Evolutionary conservation across 176 grass and related monocot genomes (phyloP).

Genomic region (Phoenix dactylifera): DNA sequence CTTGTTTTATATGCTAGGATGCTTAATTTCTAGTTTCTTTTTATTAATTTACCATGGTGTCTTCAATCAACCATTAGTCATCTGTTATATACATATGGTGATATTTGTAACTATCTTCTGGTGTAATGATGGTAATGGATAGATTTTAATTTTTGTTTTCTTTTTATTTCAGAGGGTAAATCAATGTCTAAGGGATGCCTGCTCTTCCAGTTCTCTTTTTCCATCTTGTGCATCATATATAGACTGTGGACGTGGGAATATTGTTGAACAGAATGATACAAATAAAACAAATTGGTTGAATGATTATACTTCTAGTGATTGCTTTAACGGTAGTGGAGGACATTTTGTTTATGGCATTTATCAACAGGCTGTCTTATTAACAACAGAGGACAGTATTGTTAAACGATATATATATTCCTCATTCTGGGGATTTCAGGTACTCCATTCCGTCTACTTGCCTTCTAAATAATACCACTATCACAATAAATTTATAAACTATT

Average conservation of each 20-base stretch:
- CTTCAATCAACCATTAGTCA: too few relatives aligned
- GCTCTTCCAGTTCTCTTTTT: conserved; percentile 23
- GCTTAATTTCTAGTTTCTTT: too few relatives aligned
- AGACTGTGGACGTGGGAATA: conserved; percentile 48
- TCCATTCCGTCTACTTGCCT: conserved; percentile 2
- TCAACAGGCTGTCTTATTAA: conserved; percentile 54
- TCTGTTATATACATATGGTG: too few relatives aligned
- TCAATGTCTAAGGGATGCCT: conserved; percentile 68
- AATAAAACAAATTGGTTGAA: conserved; percentile 36
- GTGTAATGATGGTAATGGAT: too few relatives aligned
- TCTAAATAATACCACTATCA: too few relatives aligned
- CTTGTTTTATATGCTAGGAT: too few relatives aligned
- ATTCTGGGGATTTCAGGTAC: conserved; percentile 99
- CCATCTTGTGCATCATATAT: conserved; percentile 36
- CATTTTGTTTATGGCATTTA: conserved; percentile 88
- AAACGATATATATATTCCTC: conserved; percentile 81
- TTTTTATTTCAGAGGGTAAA: conserved; percentile 74
- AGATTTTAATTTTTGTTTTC: too few relatives aligned
- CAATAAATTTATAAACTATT: too few relatives aligned
- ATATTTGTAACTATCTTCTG: not conserved
- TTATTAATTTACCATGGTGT: too few relatives aligned
- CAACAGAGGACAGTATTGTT: conserved; percentile 48
- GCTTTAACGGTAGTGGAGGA: conserved; percentile 29
- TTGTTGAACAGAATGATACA: conserved; percentile 6
- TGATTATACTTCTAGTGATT: conserved; percentile 37